A percentile compares a stretch with the other conserved stretches of the same genome.
phyloP scores from a whole-genome alignment of 805 yeast species.

The Yueomyces sinensis region DNA sequence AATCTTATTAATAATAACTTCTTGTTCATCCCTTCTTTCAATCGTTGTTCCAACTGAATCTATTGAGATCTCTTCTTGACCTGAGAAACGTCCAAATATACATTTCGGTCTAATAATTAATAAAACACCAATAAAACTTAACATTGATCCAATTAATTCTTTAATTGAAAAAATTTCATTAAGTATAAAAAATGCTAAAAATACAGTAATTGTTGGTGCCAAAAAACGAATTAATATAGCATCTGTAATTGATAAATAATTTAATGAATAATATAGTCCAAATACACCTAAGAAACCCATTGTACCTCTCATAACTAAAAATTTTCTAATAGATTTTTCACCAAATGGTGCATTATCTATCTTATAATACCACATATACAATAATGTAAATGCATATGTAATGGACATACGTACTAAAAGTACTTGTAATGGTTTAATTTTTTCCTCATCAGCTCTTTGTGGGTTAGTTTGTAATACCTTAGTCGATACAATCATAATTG shows the following conservation, averaged over 20 bases:
- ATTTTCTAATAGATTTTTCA: constrained; percentile 38
- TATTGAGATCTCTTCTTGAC: constrained; percentile 16
- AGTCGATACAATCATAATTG: constrained; percentile 62
- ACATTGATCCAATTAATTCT: constrained; percentile 54
- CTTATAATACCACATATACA: constrained; percentile 37
- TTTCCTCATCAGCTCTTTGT: constrained; percentile 28
- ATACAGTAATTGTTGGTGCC: constrained; percentile 61
- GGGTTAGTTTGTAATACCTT: constrained; percentile 57
- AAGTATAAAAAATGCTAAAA: constrained; percentile 53
- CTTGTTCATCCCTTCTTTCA: too few relatives aligned
- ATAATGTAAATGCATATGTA: constrained; percentile 45
- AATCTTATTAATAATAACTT: not conserved
- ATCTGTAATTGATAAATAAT: constrained; percentile 63
- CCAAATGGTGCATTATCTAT: constrained; percentile 62
- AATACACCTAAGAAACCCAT: constrained; percentile 72
- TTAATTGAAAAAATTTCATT: constrained; percentile 49
- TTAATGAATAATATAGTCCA: constrained; percentile 58
- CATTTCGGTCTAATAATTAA: constrained; percentile 70
- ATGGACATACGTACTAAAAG: constrained; percentile 62
- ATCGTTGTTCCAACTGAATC: not conserved
- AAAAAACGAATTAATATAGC: constrained; percentile 68
- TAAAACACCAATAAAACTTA: constrained; percentile 62
- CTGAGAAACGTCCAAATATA: constrained; percentile 43
- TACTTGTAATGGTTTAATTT: constrained; percentile 62
- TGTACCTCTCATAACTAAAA: constrained; percentile 46